phyloP scores from a whole-genome alignment of 2,329 filamentous ascomycete species.

The Claviceps digitariae region DNA sequence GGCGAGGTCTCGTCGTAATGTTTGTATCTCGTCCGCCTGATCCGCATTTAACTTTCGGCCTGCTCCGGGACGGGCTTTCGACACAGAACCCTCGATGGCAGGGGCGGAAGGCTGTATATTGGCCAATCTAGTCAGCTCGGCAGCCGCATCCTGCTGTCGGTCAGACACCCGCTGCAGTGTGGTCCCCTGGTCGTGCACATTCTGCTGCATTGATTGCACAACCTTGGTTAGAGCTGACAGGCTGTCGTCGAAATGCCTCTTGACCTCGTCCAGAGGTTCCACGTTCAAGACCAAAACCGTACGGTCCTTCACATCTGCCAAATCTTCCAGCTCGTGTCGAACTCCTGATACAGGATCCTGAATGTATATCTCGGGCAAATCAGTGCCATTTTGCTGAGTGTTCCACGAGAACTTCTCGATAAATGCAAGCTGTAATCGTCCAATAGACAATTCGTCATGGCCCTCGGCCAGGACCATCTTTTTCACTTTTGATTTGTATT shows the following conservation, averaged over 20 bases:
- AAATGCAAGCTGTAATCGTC: constrained; percentile 82
- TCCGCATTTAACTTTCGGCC: constrained; percentile 37
- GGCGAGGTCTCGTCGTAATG: constrained; percentile 73
- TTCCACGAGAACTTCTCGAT: constrained; percentile 99
- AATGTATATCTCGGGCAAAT: constrained; percentile 94
- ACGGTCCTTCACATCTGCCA: constrained; percentile 85
- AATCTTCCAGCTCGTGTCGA: constrained; percentile 90
- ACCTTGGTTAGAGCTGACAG: constrained; percentile 66
- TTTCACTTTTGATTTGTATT: constrained; percentile 95
- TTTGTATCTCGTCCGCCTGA: constrained; percentile 68
- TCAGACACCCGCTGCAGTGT: constrained; percentile 80
- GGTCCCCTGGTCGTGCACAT: constrained; percentile 68
- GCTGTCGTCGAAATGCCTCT: constrained; percentile 89
- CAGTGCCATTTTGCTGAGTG: constrained; percentile 82
- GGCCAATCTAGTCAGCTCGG: constrained; percentile 60
- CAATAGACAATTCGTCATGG: constrained; percentile 70
- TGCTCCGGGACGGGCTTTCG: constrained; percentile 18
- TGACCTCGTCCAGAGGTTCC: constrained; percentile 88
- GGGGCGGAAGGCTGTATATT: constrained; percentile 30
- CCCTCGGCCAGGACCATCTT: constrained; percentile 86
- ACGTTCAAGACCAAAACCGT: constrained; percentile 92
- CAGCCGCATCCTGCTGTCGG: constrained; percentile 76
- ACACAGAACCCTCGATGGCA: constrained; percentile 25
- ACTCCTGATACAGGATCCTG: constrained; percentile 92
- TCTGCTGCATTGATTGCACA: constrained; percentile 74